These are phyloP conservation scores for Arctium lappa DNA, from an alignment of 129 eudicot genomes.

Conservation along the genomic window DNA sequence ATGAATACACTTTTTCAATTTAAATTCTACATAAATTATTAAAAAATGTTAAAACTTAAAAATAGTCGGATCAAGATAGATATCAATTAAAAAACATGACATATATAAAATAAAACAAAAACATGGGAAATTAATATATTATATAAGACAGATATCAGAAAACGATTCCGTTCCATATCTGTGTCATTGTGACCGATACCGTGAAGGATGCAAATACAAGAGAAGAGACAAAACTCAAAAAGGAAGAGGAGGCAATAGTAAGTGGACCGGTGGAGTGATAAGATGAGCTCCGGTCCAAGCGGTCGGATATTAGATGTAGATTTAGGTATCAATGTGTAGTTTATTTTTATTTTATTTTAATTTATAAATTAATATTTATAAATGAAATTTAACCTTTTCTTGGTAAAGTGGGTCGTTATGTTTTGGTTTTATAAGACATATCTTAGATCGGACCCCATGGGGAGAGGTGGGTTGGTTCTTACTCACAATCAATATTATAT, in stretches of 20 bases:
- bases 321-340: slow-evolving; percentile 27
- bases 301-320: slow-evolving; percentile 41
- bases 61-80: neutral
- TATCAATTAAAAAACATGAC: neutral
- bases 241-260: slow-evolving; percentile 33
- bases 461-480: slow-evolving; percentile 32
- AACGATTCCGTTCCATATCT: neutral
- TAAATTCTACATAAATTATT: neutral
- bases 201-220: slow-evolving; percentile 12
- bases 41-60: too few relatives aligned
- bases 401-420: slow-evolving; percentile 35
- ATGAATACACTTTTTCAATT: neutral
- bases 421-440: slow-evolving; percentile 36
- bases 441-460: slow-evolving; percentile 38
- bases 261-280: slow-evolving; percentile 41
- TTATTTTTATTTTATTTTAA: slow-evolving; percentile 6
- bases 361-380: slow-evolving; percentile 6
- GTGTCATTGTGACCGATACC: neutral
- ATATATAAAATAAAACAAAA: neutral
- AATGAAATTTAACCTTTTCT: slow-evolving; percentile 22
- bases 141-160: neutral
- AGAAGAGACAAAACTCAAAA: slow-evolving; percentile 34
- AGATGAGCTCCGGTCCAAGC: slow-evolving; percentile 38
- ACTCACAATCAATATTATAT: slow-evolving; percentile 14
- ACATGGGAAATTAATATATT: neutral